Evolutionary conservation across 805 yeast genomes (phyloP).

Genomic region (Sungouiozyma intestinalis): DNA sequence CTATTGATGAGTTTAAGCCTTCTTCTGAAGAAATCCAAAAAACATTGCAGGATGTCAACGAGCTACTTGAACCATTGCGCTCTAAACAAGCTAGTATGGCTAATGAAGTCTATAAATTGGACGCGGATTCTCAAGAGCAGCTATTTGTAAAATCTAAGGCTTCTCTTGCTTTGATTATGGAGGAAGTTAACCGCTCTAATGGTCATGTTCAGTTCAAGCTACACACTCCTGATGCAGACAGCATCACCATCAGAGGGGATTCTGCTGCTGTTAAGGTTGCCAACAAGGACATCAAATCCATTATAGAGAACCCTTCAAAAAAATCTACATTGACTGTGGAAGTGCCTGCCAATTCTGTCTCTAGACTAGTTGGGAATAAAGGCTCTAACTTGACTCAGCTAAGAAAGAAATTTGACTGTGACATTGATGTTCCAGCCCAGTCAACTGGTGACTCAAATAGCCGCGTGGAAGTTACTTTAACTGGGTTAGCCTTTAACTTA

Average conservation of each 20-base stretch:
- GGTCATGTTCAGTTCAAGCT: constrained; percentile 39
- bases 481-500: constrained; percentile 72
- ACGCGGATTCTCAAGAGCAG: constrained; percentile 44
- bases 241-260: constrained; percentile 61
- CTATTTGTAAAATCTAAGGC: constrained; percentile 11
- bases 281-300: constrained; percentile 29
- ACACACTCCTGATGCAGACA: constrained; percentile 38
- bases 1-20: constrained; percentile 64
- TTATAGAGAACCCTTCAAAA: constrained; percentile 20
- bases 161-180: constrained; percentile 19
- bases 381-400: constrained; percentile 65
- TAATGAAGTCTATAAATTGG: constrained; percentile 41
- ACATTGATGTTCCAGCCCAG: constrained; percentile 56
- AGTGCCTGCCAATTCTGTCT: constrained; percentile 57
- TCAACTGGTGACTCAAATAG: constrained; percentile 28
- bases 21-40: constrained; percentile 46
- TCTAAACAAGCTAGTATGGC: constrained; percentile 45
- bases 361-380: constrained; percentile 82
- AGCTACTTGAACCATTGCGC: constrained; percentile 48
- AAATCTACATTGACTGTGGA: constrained; percentile 34
- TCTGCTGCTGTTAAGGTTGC: constrained; percentile 42
- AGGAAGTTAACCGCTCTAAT: constrained; percentile 29
- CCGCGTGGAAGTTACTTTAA: constrained; percentile 44
- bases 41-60: constrained; percentile 45
- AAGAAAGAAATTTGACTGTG: constrained; percentile 64